Evolutionary conservation across 164 flowering plant genomes (phyloP).

Genomic region (Dillenia turbinata): DNA sequence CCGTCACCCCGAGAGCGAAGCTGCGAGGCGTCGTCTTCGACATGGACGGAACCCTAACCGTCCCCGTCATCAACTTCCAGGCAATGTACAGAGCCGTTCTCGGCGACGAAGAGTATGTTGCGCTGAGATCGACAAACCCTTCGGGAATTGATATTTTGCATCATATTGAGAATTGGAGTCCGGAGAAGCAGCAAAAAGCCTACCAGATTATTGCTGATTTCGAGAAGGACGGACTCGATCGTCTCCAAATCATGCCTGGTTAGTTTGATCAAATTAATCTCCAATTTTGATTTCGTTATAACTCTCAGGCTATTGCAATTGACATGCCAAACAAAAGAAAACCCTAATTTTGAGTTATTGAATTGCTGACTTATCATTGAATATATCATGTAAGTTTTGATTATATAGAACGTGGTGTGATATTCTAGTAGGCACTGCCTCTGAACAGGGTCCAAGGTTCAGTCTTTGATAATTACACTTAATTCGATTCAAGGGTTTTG

Average conservation of each 20-base stretch:
- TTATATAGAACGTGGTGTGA: too few species aligned
- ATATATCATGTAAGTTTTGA: too few species aligned
- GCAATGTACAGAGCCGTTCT: constrained; percentile 85
- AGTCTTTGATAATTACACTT: too few species aligned
- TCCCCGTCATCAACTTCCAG: constrained; percentile 81
- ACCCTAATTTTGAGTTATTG: too few species aligned
- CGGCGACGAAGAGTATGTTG: constrained; percentile 60
- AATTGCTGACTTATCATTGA: too few species aligned
- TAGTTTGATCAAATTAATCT: neutral
- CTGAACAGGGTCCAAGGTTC: too few species aligned
- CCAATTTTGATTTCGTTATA: too few species aligned
- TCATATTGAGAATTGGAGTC: constrained; percentile 68
- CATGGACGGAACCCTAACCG: constrained; percentile 98
- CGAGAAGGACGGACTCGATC: constrained; percentile 74
- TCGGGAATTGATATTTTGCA: constrained; percentile 84
- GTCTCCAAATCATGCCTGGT: constrained; percentile 95
- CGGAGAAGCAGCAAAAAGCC: constrained; percentile 58
- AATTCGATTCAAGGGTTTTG: too few species aligned
- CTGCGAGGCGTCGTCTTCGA: constrained; percentile 89
- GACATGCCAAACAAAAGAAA: too few species aligned
- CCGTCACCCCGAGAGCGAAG: constrained; percentile 16
- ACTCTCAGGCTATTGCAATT: too few species aligned
- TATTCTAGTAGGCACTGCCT: too few species aligned
- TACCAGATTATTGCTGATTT: constrained; percentile 63
- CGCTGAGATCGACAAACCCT: constrained; percentile 43